These are phyloP conservation scores for Borovskyia barvae DNA, from an alignment of 208 protist genomes.

Conservation along the genomic window DNA sequence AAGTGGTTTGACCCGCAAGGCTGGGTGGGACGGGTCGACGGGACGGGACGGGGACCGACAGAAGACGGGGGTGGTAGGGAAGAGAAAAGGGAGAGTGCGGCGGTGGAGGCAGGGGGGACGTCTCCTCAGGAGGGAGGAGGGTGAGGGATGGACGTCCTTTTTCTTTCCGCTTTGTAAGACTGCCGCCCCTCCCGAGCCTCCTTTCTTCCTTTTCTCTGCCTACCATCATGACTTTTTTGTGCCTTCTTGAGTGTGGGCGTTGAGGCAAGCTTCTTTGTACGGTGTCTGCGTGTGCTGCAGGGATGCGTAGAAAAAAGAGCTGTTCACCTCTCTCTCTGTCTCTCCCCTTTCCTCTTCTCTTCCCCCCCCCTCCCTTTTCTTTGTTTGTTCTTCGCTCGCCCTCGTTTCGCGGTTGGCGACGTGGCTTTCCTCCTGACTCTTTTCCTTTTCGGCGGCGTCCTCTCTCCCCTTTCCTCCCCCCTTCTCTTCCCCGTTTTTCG, in stretches of 20 bases:
- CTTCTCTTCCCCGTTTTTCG: neutral
- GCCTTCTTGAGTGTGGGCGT: no score
- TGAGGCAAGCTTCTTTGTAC: no score
- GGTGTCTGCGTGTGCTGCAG: neutral
- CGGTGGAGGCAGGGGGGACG: neutral
- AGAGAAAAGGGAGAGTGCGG: no score
- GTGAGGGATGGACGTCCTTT: neutral
- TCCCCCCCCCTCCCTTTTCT: neutral
- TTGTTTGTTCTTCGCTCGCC: neutral
- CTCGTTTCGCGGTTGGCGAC: no score
- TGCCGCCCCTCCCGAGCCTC: conserved; percentile 14
- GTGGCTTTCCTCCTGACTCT: no score
- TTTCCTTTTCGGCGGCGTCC: no score
- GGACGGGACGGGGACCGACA: no score
- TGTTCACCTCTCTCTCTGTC: conserved; percentile 16
- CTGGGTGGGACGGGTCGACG: no score
- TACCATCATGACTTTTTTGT: no score
- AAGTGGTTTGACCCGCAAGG: no score
- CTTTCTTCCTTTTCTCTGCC: conserved; percentile 18
- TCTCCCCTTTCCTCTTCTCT: neutral
- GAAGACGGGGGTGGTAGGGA: no score
- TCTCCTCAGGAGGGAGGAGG: neutral
- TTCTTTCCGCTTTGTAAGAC: neutral
- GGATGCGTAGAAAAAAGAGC: neutral
- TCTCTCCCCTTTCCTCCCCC: neutral